A percentile compares a stretch with the other conserved stretches of the same genome.
phyloP scores from a whole-genome alignment of 2,329 filamentous ascomycete genomes.

The Cladosporium sp. region DNA sequence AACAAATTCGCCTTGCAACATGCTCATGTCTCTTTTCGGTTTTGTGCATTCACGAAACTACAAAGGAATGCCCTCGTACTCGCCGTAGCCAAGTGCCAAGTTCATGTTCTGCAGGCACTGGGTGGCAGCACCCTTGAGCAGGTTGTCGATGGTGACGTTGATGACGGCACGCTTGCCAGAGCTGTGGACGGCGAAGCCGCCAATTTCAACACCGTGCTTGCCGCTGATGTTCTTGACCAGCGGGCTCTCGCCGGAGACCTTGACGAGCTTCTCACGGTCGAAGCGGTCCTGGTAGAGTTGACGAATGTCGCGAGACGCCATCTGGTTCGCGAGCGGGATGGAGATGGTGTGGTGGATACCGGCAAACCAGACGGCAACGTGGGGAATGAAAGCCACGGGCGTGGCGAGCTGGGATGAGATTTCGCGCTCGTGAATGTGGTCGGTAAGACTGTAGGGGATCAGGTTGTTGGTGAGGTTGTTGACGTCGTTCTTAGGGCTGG shows the following conservation, averaged over 20 bases:
- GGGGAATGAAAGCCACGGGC: constrained; percentile 79
- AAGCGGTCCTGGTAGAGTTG: constrained; percentile 95
- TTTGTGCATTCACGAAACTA: no score
- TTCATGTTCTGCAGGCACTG: constrained; percentile 97
- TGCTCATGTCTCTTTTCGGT: no score
- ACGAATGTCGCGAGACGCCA: constrained; percentile 87
- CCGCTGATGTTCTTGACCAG: constrained; percentile 78
- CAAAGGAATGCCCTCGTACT: constrained; percentile 80
- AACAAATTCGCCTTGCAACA: no score
- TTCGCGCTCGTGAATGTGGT: constrained; percentile 92
- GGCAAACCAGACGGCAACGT: constrained; percentile 96
- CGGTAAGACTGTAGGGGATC: constrained; percentile 84
- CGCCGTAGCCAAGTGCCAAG: constrained; percentile 77
- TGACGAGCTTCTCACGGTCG: constrained; percentile 91
- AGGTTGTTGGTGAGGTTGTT: constrained; percentile 78
- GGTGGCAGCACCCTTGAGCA: constrained; percentile 87
- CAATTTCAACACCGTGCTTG: constrained; percentile 88
- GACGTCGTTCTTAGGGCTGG: constrained; percentile 88
- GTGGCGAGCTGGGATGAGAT: constrained; percentile 73
- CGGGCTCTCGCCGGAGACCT: constrained; percentile 82
- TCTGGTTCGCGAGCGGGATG: constrained; percentile 77
- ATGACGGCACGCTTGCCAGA: constrained; percentile 89
- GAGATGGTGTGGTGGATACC: constrained; percentile 90
- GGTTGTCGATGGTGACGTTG: constrained; percentile 88
- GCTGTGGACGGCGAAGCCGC: constrained; percentile 88